These are phyloP conservation scores for Trichocladium uniseriatum DNA, from an alignment of 495 filamentous ascomycete species.

Conservation along the genomic window DNA sequence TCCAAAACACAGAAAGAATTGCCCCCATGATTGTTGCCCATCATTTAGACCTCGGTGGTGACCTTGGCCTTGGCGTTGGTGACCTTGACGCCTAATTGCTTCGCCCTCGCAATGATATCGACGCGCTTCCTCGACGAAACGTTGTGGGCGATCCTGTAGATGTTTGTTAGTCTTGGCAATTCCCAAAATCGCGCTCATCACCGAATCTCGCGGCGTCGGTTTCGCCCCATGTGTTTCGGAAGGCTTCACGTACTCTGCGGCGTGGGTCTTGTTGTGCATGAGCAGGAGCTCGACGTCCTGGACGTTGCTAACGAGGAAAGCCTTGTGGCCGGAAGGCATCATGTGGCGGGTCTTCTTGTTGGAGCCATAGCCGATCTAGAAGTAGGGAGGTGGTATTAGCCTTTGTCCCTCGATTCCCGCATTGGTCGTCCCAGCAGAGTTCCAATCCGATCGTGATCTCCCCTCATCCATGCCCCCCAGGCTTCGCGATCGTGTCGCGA, in stretches of 20 bases:
- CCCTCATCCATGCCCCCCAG: neutral
- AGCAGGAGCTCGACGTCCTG: slow-evolving; percentile 92
- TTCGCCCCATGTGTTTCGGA: neutral
- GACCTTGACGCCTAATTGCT: slow-evolving; percentile 97
- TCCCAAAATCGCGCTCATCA: neutral
- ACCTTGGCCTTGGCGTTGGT: slow-evolving; percentile 98
- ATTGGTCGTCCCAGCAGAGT: neutral
- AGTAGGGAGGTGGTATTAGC: slow-evolving; percentile 11
- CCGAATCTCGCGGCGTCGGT: neutral
- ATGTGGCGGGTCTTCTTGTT: slow-evolving; percentile 99
- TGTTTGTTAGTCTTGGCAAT: neutral
- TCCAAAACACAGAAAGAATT: slow-evolving; percentile 26
- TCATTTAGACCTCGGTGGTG: slow-evolving; percentile 81
- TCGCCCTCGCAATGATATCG: slow-evolving; percentile 90
- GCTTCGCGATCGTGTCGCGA: neutral
- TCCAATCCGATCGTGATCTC: slow-evolving; percentile 1
- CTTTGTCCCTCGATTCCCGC: neutral
- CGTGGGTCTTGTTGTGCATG: slow-evolving; percentile 99
- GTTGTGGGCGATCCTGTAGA: slow-evolving; percentile 78
- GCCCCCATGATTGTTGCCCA: slow-evolving; percentile 16
- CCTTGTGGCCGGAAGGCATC: slow-evolving; percentile 99
- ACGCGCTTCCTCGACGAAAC: slow-evolving; percentile 98
- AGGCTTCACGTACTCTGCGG: slow-evolving; percentile 73
- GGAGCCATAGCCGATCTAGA: slow-evolving; percentile 89
- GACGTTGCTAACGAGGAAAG: slow-evolving; percentile 95